Percentiles rank a stretch among this genome's conserved stretches.
phyloP scores from a whole-genome alignment of 139 green algal genomes.

The Haematococcus lacustris region DNA sequence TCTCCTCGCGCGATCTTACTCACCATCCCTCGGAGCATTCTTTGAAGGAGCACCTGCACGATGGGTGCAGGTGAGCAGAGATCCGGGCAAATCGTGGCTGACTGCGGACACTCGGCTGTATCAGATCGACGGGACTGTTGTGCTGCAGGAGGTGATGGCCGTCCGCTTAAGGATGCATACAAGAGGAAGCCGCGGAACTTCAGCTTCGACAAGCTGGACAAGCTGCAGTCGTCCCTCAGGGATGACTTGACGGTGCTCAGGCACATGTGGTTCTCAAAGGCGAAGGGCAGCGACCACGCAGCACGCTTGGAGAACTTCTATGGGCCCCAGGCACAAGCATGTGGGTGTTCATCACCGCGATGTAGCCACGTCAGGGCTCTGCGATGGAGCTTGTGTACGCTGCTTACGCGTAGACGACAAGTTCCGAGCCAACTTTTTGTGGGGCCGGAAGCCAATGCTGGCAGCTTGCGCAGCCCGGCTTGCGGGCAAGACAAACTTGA shows the following conservation, averaged over 20 bases:
- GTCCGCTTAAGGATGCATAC: constrained; percentile 10
- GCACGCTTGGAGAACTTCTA: constrained; percentile 83
- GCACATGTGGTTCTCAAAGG: constrained; percentile 80
- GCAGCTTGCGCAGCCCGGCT: constrained; percentile 80
- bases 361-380: too few relatives aligned
- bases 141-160: constrained; percentile 14
- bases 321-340: constrained; percentile 62
- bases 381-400: too few relatives aligned
- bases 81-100: too few relatives aligned
- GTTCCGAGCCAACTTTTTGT: constrained; percentile 90
- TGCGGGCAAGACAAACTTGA: constrained; percentile 47
- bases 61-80: too few relatives aligned
- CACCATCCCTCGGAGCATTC: too few relatives aligned
- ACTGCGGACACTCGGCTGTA: too few relatives aligned
- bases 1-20: too few relatives aligned
- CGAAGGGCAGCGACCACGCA: constrained; percentile 60
- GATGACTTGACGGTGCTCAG: constrained; percentile 68
- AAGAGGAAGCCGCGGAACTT: neutral
- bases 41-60: too few relatives aligned
- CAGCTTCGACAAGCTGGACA: too few relatives aligned
- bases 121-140: too few relatives aligned
- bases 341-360: too few relatives aligned
- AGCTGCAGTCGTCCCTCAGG: constrained; percentile 42
- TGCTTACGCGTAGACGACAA: too few relatives aligned
- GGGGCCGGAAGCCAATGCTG: constrained; percentile 86